Base-by-base conservation (phyloP, 2,329 filamentous ascomycete species). In the Aspergillus sclerotialis region DNA sequence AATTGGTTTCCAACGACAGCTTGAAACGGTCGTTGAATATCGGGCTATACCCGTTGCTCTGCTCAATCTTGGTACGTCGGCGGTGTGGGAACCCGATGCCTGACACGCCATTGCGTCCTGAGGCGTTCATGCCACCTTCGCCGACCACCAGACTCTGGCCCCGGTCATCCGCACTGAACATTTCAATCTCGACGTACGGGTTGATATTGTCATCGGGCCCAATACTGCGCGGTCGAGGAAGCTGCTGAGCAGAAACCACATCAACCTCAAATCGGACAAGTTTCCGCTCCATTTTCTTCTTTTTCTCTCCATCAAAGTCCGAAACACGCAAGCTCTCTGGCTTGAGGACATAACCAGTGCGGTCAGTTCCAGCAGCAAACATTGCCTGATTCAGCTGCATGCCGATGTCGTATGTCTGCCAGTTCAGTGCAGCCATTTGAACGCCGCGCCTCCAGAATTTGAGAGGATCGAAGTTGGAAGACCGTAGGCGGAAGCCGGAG, bases 341-440 rank as follows among this genome's bases (percentile, higher is more conserved):
- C 67, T 98, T 98, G 34, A 95, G 75, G 10, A 96, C 88, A 52
- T 96, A 98, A 28, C 92, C 92, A 3, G 84, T 85, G 36, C 80
- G 78, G 63, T 95, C 92, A 9, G 76, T 81, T 28, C 87, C 86
- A 38, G 86, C 85, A 30, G 88, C 84, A 56, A 95, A 98, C 92
- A 98, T 96, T 53, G 92, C 92, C 48, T 92, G 84, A 58, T 96
- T 96, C 60, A 96, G 75, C 56, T 96, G 90, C 76, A 95, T 92
- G 29, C 89, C 87, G 12, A 93, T 73, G 55, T 96, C 92, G 53
- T 93, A 95, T 0, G 89, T 96, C 64, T 98, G 92, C 90, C 92
- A 96, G 64, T 98, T 98, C 43, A 96, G 72, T 0, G 92, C 92
- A 10, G 84, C 88, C 90, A 98, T 96, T 63, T 98, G 92, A 12